phyloP scores from a whole-genome alignment of 2,329 filamentous ascomycete genomes.

The Cordyceps sp. region DNA sequence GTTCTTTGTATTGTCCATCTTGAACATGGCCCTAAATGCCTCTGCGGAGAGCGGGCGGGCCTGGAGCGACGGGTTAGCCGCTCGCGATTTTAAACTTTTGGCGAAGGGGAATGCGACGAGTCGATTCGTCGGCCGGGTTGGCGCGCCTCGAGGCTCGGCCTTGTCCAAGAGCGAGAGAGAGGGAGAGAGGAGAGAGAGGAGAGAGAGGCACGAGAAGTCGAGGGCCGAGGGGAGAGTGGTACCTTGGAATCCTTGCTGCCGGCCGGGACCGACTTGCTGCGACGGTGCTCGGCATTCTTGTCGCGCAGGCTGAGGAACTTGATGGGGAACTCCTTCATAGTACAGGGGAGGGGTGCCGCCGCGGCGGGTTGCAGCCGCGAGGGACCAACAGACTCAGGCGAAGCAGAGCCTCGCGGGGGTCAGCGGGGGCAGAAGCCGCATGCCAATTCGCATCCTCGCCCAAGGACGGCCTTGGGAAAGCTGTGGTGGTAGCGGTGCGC shows the following conservation, averaged over 20 bases:
- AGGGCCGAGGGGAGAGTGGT: conserved; percentile 4
- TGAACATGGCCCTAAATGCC: conserved; percentile 47
- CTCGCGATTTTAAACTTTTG: too few relatives aligned
- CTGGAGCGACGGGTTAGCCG: conserved; percentile 14
- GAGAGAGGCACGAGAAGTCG: neutral
- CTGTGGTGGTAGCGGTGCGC: too few relatives aligned
- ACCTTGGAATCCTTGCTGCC: conserved; percentile 28
- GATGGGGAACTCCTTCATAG: conserved; percentile 39
- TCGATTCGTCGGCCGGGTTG: too few relatives aligned
- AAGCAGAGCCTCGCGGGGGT: conserved; percentile 11
- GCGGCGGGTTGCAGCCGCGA: neutral
- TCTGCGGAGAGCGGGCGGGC: conserved; percentile 37
- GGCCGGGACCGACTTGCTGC: conserved; percentile 38
- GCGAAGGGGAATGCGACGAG: too few relatives aligned
- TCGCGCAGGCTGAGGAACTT: conserved; percentile 58
- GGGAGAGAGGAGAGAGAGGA: neutral
- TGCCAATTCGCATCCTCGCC: conserved; percentile 15
- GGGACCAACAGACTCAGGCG: conserved; percentile 1
- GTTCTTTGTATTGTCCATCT: conserved; percentile 39
- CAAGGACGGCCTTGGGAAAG: too few relatives aligned
- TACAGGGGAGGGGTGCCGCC: conserved; percentile 5
- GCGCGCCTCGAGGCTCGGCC: too few relatives aligned
- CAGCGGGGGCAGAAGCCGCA: conserved; percentile 14
- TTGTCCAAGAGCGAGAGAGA: too few relatives aligned
- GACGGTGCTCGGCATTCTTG: conserved; percentile 36